phyloP scores from a whole-genome alignment of 148 eudicot species.

The Vaccinium darrowii region DNA sequence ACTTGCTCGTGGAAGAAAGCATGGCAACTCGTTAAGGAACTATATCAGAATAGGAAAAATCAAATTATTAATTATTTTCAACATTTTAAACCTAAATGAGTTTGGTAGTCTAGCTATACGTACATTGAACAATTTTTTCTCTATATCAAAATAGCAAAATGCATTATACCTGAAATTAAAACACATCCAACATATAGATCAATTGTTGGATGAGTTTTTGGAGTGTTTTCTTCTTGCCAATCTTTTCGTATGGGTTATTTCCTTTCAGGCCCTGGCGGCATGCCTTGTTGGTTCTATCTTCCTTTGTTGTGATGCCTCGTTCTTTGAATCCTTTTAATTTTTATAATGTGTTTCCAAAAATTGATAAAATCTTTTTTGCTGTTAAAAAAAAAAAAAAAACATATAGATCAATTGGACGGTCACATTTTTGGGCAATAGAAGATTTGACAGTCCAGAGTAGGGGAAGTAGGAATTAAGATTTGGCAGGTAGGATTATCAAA shows the following conservation, averaged over 20 bases:
- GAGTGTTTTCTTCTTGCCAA: too few relatives aligned
- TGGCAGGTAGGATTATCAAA: constrained; percentile 17
- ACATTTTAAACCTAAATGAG: not conserved
- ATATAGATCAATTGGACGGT: too few relatives aligned
- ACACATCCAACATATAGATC: not conserved
- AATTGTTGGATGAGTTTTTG: too few relatives aligned
- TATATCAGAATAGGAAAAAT: not conserved
- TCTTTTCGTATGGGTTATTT: too few relatives aligned
- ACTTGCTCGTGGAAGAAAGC: not conserved
- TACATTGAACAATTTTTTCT: too few relatives aligned
- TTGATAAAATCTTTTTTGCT: too few relatives aligned
- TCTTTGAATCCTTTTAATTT: too few relatives aligned
- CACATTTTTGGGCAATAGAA: not conserved
- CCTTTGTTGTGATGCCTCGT: too few relatives aligned
- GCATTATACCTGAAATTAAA: not conserved
- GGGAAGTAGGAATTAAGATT: not conserved
- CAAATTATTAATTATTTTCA: not conserved
- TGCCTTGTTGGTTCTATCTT: too few relatives aligned
- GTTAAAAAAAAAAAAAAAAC: too few relatives aligned
- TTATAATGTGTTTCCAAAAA: too few relatives aligned
- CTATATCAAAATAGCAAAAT: not conserved
- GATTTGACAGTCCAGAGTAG: not conserved
- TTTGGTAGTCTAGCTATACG: too few relatives aligned
- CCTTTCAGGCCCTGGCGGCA: not conserved
- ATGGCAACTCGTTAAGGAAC: not conserved